phyloP scores from a whole-genome alignment of 2,329 filamentous ascomycete species.

The Trichoderma harzianum region DNA sequence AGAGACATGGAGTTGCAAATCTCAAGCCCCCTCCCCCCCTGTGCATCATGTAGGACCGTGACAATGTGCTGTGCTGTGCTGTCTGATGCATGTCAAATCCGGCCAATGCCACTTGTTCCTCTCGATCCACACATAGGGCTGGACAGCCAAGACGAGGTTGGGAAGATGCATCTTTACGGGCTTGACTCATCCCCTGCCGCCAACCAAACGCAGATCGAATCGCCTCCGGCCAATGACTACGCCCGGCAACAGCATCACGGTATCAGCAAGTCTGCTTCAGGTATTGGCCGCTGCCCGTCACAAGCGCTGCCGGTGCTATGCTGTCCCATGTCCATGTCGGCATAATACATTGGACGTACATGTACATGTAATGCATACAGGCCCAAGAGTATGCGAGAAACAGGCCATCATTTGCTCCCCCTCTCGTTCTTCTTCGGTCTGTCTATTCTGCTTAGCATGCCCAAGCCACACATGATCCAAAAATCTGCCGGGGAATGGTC shows the following conservation, averaged over 20 bases:
- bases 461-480: not conserved
- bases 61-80: not conserved
- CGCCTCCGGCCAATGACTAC: not conserved
- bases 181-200: slow-evolving; percentile 11
- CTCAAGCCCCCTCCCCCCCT: not conserved
- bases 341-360: not conserved
- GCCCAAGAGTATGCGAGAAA: slow-evolving; percentile 7
- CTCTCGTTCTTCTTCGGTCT: not conserved
- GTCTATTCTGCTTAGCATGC: not conserved
- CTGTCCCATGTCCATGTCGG: not conserved
- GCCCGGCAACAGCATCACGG: not conserved
- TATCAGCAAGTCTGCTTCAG: not conserved
- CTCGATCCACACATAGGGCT: slow-evolving; percentile 17
- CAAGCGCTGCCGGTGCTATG: not conserved
- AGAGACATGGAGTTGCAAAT: not conserved
- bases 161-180: not conserved
- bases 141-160: slow-evolving; percentile 2
- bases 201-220: slow-evolving; percentile 4
- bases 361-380: not conserved
- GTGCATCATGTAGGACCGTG: not conserved
- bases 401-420: not conserved
- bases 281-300: not conserved
- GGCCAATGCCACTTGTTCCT: not conserved
- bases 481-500: not conserved
- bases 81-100: slow-evolving; percentile 8